These are phyloP conservation scores for Cladosporium phlei DNA, from an alignment of 2,329 filamentous ascomycete genomes.

Conservation along the genomic window DNA sequence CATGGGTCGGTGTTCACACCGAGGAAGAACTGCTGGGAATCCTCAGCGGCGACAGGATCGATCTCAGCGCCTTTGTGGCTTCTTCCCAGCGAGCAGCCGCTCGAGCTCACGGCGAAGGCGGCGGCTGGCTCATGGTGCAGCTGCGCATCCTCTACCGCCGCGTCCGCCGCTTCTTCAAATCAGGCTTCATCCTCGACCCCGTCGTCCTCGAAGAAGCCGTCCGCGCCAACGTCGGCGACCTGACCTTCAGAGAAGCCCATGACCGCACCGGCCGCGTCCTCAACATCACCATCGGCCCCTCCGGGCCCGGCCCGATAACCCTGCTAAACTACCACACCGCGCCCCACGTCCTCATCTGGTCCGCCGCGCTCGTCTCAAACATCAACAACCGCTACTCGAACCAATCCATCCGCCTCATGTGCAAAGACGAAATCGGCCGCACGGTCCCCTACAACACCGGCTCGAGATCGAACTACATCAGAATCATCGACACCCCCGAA, in stretches of 20 bases:
- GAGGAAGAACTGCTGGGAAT: constrained; percentile 77
- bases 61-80: constrained; percentile 70
- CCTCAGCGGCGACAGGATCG: constrained; percentile 72
- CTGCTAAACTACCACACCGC: constrained; percentile 89
- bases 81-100: constrained; percentile 30
- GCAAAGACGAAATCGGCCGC: constrained; percentile 68
- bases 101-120: constrained; percentile 19
- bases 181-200: constrained; percentile 81
- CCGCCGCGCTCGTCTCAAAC: constrained; percentile 72
- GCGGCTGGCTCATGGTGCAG: constrained; percentile 37
- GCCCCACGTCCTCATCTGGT: constrained; percentile 86
- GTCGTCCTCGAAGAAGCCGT: constrained; percentile 79
- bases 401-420: constrained; percentile 52
- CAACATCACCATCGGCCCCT: constrained; percentile 83
- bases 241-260: constrained; percentile 93
- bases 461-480: no score
- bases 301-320: constrained; percentile 71
- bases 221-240: constrained; percentile 75
- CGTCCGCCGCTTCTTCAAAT: constrained; percentile 61
- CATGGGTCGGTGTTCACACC: constrained; percentile 79
- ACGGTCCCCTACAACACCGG: constrained; percentile 59
- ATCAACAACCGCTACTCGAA: constrained; percentile 34
- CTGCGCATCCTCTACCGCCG: constrained; percentile 67
- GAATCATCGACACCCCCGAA: constrained; percentile 2
- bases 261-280: constrained; percentile 76